A percentile compares a stretch with the other conserved stretches of the same genome.
These are phyloP conservation scores for Phaeosphaeriaceae sp. DNA, from an alignment of 2,329 filamentous ascomycete genomes.

Conservation along the genomic window DNA sequence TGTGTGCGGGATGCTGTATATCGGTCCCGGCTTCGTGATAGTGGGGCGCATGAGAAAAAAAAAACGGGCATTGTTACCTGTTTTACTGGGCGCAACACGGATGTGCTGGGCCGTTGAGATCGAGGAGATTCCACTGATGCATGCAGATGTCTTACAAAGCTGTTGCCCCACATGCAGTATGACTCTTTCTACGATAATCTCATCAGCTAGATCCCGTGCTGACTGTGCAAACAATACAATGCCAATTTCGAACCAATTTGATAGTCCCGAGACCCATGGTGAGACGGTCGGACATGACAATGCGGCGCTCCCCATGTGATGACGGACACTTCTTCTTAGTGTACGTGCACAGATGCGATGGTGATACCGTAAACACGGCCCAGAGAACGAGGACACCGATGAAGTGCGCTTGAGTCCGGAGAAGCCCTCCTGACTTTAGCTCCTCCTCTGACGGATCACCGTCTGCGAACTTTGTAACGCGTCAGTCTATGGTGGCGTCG, in stretches of 20 bases:
- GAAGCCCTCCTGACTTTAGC: too few relatives aligned
- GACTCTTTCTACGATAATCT: not conserved
- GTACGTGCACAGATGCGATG: too few relatives aligned
- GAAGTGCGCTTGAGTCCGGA: too few relatives aligned
- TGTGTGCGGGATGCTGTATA: not conserved
- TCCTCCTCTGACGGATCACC: too few relatives aligned
- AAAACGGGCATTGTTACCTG: not conserved
- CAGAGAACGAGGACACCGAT: too few relatives aligned
- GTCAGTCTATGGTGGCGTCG: too few relatives aligned
- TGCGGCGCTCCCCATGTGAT: too few relatives aligned
- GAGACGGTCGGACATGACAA: too few relatives aligned
- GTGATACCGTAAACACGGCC: too few relatives aligned
- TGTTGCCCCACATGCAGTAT: not conserved
- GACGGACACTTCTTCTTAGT: too few relatives aligned
- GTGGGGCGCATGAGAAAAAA: not conserved
- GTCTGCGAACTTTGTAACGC: too few relatives aligned
- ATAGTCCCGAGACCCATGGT: too few relatives aligned
- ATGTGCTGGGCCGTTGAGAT: not conserved
- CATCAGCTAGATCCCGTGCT: not conserved
- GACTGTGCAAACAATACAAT: not conserved
- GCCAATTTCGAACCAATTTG: not conserved
- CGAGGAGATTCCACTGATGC: not conserved
- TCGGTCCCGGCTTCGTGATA: not conserved
- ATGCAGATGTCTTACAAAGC: not conserved
- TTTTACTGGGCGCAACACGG: not conserved